Conservation (phyloP, 1,284 basidiomycete genomes). For the Cystobasidium slooffiae region DNA sequence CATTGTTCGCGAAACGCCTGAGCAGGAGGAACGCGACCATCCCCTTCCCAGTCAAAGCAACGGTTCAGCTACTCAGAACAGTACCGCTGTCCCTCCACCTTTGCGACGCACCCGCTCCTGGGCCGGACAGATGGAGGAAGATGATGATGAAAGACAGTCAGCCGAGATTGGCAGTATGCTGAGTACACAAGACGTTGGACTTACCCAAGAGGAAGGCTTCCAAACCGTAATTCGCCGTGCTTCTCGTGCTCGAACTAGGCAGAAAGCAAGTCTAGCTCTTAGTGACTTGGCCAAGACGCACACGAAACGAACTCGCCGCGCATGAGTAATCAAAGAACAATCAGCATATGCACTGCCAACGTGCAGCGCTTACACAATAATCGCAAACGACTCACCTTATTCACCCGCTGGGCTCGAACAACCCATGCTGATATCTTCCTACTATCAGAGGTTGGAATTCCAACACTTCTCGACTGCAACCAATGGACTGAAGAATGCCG, state of each 20-base stretch:
- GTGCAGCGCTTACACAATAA: constrained; percentile 17
- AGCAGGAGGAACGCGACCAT: no score
- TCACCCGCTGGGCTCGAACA: constrained; percentile 8
- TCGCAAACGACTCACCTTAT: constrained; percentile 7
- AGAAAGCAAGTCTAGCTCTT: background rate
- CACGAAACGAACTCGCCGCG: background rate
- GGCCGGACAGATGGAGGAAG: no score
- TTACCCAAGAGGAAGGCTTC: background rate
- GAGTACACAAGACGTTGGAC: background rate
- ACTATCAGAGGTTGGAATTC: constrained; percentile 26
- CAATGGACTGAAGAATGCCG: constrained; percentile 5
- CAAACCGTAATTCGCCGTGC: background rate
- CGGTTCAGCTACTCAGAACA: no score
- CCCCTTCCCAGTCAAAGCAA: no score
- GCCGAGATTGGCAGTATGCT: background rate
- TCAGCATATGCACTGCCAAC: constrained; percentile 11
- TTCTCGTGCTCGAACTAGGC: background rate
- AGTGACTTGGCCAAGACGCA: background rate
- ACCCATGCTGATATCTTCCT: constrained; percentile 18
- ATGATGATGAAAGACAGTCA: no score
- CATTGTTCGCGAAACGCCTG: no score
- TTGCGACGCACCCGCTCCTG: no score
- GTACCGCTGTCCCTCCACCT: no score
- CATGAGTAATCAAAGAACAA: constrained; percentile 9
- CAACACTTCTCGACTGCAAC: background rate